These are phyloP conservation scores for Pseudopyrenochaeta lycopersici DNA, from an alignment of 2,329 filamentous ascomycete species.

Conservation along the genomic window DNA sequence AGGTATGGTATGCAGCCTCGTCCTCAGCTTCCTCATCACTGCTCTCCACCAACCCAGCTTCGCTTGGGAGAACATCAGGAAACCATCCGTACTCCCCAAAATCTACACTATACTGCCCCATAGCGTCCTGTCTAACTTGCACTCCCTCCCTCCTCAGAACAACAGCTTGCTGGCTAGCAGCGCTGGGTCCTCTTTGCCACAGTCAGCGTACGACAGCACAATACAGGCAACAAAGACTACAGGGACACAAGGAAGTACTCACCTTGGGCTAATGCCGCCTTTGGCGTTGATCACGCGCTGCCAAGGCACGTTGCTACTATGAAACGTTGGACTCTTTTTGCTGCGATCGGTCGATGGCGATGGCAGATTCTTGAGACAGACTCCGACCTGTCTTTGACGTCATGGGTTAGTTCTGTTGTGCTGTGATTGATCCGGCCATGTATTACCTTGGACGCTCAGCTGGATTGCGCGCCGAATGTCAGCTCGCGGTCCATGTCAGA, in stretches of 20 bases:
- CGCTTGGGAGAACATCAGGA: slow-evolving; percentile 60
- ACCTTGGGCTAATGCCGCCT: slow-evolving; percentile 87
- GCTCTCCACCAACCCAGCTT: slow-evolving; percentile 48
- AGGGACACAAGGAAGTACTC: slow-evolving; percentile 31
- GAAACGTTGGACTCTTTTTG: slow-evolving; percentile 63
- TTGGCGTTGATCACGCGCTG: slow-evolving; percentile 91
- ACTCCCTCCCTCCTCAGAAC: slow-evolving; percentile 59
- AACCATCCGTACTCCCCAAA: slow-evolving; percentile 61
- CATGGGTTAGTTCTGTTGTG: slow-evolving; percentile 48
- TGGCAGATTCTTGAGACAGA: slow-evolving; percentile 88
- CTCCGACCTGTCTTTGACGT: slow-evolving; percentile 76
- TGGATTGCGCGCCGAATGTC: slow-evolving; percentile 33
- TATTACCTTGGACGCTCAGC: slow-evolving; percentile 59
- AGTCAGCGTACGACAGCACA: slow-evolving; percentile 27
- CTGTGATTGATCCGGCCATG: slow-evolving; percentile 13
- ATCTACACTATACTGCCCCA: slow-evolving; percentile 60
- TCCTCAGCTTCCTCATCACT: slow-evolving; percentile 44
- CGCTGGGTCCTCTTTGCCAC: slow-evolving; percentile 52
- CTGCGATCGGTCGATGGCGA: slow-evolving; percentile 52
- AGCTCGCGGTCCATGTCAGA: slow-evolving; percentile 27
- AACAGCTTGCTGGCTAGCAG: slow-evolving; percentile 58
- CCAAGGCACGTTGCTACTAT: slow-evolving; percentile 87
- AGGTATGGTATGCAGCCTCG: slow-evolving; percentile 45
- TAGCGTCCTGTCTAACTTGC: slow-evolving; percentile 53
- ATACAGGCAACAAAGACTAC: slow-evolving; percentile 19